Evolutionary conservation across 768 basidiomycete species (phyloP).

Genomic region (Inosperma sp.): DNA sequence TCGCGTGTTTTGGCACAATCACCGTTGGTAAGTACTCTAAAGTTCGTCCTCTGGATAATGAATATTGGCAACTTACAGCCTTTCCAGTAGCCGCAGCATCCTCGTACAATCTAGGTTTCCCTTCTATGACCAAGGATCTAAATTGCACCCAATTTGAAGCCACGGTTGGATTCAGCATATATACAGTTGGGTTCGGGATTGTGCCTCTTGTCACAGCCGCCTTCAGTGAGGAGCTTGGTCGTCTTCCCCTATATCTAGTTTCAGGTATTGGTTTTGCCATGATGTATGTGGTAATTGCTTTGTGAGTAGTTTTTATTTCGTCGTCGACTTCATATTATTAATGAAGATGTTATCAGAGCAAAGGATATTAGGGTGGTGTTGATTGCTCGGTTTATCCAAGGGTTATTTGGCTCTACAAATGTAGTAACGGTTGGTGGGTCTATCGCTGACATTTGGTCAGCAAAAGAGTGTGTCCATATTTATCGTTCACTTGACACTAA

Average conservation of each 20-base stretch:
- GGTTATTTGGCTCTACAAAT: constrained; percentile 64
- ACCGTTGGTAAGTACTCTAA: constrained; percentile 41
- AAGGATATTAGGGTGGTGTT: constrained; percentile 61
- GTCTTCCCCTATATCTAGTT: constrained; percentile 52
- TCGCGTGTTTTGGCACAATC: constrained; percentile 46
- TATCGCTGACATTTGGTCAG: constrained; percentile 63
- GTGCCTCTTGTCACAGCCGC: constrained; percentile 61
- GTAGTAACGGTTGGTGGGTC: constrained; percentile 72
- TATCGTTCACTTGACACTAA: background rate
- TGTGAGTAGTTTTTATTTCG: constrained; percentile 29
- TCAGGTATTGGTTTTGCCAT: constrained; percentile 44
- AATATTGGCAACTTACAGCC: background rate
- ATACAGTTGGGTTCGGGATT: constrained; percentile 54
- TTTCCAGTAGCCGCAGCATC: constrained; percentile 33
- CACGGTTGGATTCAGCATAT: constrained; percentile 48
- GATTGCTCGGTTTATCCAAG: constrained; percentile 58
- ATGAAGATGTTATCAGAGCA: constrained; percentile 25
- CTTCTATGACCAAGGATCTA: constrained; percentile 50
- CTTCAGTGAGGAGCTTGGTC: constrained; percentile 66
- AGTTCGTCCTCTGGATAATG: constrained; percentile 21
- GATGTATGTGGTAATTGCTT: constrained; percentile 46
- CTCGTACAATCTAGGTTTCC: constrained; percentile 51
- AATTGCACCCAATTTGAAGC: constrained; percentile 41
- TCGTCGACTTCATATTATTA: background rate
- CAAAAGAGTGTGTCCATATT: constrained; percentile 46